These are phyloP conservation scores for Coccinonectria pachysandricola DNA, from an alignment of 2,329 filamentous ascomycete genomes.

Conservation along the genomic window DNA sequence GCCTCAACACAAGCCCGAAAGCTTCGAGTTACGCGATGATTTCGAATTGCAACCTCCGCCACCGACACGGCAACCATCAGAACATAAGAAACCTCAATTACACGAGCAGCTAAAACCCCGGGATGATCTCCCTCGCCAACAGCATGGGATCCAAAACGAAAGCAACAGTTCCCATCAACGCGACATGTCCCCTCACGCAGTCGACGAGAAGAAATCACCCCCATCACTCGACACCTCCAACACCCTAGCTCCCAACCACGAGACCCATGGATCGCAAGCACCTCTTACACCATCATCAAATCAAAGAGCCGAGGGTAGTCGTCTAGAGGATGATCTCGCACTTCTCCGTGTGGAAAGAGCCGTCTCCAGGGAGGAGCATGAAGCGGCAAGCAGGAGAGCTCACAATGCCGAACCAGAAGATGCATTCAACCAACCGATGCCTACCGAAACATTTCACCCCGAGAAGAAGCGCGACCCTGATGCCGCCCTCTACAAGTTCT, in stretches of 20 bases:
- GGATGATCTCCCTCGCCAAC: background rate
- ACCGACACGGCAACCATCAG: slow-evolving; percentile 3
- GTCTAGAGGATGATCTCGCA: slow-evolving; percentile 39
- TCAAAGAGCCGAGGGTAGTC: slow-evolving; percentile 25
- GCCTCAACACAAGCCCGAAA: too few relatives aligned
- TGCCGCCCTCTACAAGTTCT: slow-evolving; percentile 30
- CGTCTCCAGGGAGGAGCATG: slow-evolving; percentile 33
- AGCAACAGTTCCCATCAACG: slow-evolving; percentile 1
- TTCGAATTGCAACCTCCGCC: slow-evolving; percentile 10
- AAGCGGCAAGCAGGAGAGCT: slow-evolving; percentile 18
- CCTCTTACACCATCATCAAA: too few relatives aligned
- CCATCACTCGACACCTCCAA: slow-evolving; percentile 22
- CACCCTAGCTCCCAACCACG: slow-evolving; percentile 15
- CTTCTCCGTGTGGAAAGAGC: slow-evolving; percentile 36
- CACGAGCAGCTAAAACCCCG: background rate
- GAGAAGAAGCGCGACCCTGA: slow-evolving; percentile 23
- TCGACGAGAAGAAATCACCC: slow-evolving; percentile 15
- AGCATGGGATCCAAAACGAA: too few relatives aligned
- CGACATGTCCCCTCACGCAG: too few relatives aligned
- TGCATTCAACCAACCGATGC: slow-evolving; percentile 31
- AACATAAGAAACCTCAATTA: background rate
- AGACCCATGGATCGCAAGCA: slow-evolving; percentile 15
- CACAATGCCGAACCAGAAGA: slow-evolving; percentile 32
- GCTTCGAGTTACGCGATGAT: too few relatives aligned
- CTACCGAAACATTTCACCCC: slow-evolving; percentile 13